phyloP scores from a whole-genome alignment of 2,329 filamentous ascomycete genomes.

The Orbilia blumenaviensis region DNA sequence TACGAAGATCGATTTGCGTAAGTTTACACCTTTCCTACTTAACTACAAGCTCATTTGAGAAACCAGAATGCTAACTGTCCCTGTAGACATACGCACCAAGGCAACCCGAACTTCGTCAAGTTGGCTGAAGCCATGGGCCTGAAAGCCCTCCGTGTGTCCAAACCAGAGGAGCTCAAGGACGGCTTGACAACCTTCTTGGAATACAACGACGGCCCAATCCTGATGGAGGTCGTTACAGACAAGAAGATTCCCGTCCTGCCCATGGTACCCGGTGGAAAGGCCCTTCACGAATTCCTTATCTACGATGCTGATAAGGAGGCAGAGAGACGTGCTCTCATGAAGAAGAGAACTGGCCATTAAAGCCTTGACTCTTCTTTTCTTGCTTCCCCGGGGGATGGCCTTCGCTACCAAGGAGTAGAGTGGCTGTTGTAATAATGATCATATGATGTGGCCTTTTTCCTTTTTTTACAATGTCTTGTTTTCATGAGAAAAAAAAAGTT shows the following conservation, averaged over 20 bases:
- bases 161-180: constrained; percentile 79
- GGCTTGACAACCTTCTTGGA: constrained; percentile 88
- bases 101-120: constrained; percentile 96
- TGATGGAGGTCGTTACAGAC: constrained; percentile 91
- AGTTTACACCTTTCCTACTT: constrained; percentile 59
- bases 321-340: constrained; percentile 55
- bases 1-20: constrained; percentile 83
- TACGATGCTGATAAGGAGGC: constrained; percentile 76
- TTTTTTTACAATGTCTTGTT: constrained; percentile 29
- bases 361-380: neutral
- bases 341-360: constrained; percentile 38
- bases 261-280: constrained; percentile 91
- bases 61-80: constrained; percentile 57
- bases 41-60: neutral
- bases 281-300: constrained; percentile 89
- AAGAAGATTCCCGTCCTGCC: constrained; percentile 93
- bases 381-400: neutral
- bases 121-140: constrained; percentile 90
- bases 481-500: neutral
- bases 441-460: constrained; percentile 1
- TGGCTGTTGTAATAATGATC: constrained; percentile 5
- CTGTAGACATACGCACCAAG: constrained; percentile 81
- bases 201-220: constrained; percentile 80
- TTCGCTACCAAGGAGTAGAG: neutral
- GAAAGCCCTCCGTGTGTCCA: constrained; percentile 74